phyloP scores from a whole-genome alignment of 225 moss, liverwort and hornwort species.

The Climacium dendroides region DNA sequence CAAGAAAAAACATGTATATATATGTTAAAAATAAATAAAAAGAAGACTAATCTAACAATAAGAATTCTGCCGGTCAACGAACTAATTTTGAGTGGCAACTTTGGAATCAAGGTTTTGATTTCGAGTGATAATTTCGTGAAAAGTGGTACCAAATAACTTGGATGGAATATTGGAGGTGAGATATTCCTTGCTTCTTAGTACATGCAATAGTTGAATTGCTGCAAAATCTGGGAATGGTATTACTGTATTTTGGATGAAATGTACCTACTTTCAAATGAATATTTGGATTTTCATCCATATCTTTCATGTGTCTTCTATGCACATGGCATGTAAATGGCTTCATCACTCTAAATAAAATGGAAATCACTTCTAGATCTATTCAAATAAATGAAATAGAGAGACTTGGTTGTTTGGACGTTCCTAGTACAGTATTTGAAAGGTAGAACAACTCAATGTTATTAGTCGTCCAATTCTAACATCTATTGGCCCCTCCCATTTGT shows the following conservation, averaged over 20 bases:
- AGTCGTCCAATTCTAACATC: too few species aligned
- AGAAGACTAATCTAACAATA: too few species aligned
- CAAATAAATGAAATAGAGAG: neutral
- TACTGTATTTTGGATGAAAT: too few species aligned
- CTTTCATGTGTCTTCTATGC: too few species aligned
- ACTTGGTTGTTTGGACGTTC: rapidly evolving
- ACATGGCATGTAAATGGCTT: neutral
- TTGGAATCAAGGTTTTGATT: neutral
- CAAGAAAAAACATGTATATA: too few species aligned
- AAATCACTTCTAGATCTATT: rapidly evolving
- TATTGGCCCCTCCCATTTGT: too few species aligned
- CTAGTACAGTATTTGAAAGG: too few species aligned
- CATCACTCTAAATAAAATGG: neutral
- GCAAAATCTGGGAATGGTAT: too few species aligned
- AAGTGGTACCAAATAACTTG: neutral
- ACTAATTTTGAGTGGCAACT: too few species aligned
- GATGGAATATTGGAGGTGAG: neutral
- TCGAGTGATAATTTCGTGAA: neutral
- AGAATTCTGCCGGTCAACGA: neutral
- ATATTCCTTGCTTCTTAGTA: neutral
- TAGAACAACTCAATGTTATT: too few species aligned
- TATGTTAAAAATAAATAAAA: too few species aligned
- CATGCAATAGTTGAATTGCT: neutral
- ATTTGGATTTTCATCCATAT: neutral
- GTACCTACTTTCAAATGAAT: neutral